Conservation (phyloP, 441 rosid genomes). For the Erodium texanum region DNA sequence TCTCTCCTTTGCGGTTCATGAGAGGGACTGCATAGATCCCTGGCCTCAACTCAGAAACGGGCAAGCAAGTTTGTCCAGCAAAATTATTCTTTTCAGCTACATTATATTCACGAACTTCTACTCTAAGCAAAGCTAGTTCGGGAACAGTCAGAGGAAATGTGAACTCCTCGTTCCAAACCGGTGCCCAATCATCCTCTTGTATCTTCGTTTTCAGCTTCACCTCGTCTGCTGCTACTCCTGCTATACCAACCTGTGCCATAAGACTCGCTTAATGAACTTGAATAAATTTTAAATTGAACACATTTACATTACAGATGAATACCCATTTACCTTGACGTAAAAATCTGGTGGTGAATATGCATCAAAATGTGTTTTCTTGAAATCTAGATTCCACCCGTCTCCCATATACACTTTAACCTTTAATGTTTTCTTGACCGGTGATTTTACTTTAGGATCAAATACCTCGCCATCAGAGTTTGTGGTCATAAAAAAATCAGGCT, state of each 20-base stretch:
- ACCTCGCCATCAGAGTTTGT: conserved; percentile 21
- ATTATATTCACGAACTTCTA: conserved; percentile 44
- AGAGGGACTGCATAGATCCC: conserved; percentile 39
- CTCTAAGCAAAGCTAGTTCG: conserved; percentile 42
- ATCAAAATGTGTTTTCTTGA: conserved; percentile 47
- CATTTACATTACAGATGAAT: not conserved
- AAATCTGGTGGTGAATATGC: conserved; percentile 69
- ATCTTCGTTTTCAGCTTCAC: conserved; percentile 43
- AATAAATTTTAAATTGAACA: too few relatives aligned
- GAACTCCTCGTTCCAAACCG: conserved; percentile 50
- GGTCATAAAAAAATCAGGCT: conserved; percentile 43
- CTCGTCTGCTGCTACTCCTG: conserved; percentile 45
- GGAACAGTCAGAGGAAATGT: conserved; percentile 42
- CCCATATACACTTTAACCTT: conserved; percentile 56
- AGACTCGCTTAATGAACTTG: not conserved
- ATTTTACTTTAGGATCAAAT: conserved; percentile 29
- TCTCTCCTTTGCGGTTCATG: conserved; percentile 41
- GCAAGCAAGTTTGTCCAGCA: conserved; percentile 47
- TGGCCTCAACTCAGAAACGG: conserved; percentile 34
- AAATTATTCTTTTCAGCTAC: conserved; percentile 46
- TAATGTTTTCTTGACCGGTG: conserved; percentile 28
- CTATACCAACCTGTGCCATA: conserved; percentile 43
- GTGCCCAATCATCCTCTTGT: conserved; percentile 41
- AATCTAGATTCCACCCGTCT: conserved; percentile 72
- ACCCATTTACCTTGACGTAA: conserved; percentile 44